phyloP scores from a whole-genome alignment of 2,329 filamentous ascomycete species.

The Seiridium cupressi region DNA sequence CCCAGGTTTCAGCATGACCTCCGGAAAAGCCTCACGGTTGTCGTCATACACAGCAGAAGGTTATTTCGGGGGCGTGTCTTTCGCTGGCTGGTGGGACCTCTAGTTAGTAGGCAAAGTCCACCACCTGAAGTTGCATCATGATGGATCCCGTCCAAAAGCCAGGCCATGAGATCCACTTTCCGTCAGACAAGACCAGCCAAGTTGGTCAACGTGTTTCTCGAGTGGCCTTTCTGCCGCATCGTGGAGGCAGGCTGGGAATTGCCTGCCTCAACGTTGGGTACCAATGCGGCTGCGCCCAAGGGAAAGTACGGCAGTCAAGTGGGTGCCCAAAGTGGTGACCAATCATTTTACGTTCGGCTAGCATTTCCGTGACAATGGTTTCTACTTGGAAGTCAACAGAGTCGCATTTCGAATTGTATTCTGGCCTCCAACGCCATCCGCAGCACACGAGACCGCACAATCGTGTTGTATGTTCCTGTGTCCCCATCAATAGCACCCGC shows the following conservation, averaged over 20 bases:
- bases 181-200: slow-evolving; percentile 7
- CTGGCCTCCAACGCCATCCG: slow-evolving; percentile 15
- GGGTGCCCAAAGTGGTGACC: slow-evolving; percentile 27
- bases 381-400: neutral
- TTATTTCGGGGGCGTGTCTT: neutral
- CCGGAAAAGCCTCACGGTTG: neutral
- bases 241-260: slow-evolving; percentile 14
- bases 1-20: neutral
- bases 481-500: slow-evolving; percentile 13
- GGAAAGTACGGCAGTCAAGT: slow-evolving; percentile 23
- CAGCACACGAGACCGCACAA: slow-evolving; percentile 16
- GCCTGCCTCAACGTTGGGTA: slow-evolving; percentile 38
- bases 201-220: slow-evolving; percentile 12
- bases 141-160: neutral
- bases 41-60: slow-evolving; percentile 4
- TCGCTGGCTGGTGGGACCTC: neutral
- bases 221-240: slow-evolving; percentile 17
- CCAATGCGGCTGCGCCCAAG: slow-evolving; percentile 41
- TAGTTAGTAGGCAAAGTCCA: neutral
- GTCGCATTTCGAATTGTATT: slow-evolving; percentile 3
- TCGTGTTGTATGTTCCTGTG: slow-evolving; percentile 16
- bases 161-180: neutral
- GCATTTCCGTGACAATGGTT: neutral
- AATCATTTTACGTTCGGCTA: slow-evolving; percentile 21
- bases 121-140: slow-evolving; percentile 3